Percentiles rank a stretch among this genome's conserved stretches.
These are phyloP conservation scores for Malus hybrid DNA, from an alignment of 331 rosid species.

Conservation along the genomic window DNA sequence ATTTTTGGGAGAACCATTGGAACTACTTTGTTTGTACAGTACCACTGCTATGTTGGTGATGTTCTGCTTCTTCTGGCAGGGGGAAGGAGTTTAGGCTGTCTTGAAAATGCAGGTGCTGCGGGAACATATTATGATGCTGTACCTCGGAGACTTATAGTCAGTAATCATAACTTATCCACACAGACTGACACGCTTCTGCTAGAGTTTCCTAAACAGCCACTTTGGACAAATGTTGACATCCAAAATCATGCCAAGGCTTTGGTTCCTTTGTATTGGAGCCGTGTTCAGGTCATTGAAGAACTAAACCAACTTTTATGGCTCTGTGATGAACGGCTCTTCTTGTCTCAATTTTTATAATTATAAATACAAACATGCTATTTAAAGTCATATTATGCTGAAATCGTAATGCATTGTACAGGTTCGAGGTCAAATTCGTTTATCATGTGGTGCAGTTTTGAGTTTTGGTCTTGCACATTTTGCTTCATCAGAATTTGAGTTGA, in stretches of 20 bases:
- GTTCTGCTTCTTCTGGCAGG: slow-evolving; percentile 39
- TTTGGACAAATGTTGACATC: slow-evolving; percentile 89
- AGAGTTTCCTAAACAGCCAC: slow-evolving; percentile 93
- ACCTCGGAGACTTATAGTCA: slow-evolving; percentile 82
- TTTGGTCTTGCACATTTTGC: slow-evolving; percentile 91
- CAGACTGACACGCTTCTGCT: slow-evolving; percentile 86
- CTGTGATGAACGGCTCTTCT: neutral
- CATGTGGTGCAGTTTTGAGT: slow-evolving; percentile 71
- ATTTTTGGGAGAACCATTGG: neutral
- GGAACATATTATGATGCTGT: slow-evolving; percentile 96
- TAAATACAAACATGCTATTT: neutral
- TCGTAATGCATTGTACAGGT: slow-evolving; percentile 44
- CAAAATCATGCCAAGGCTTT: slow-evolving; percentile 87
- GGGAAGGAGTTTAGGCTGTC: slow-evolving; percentile 82
- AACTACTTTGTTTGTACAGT: neutral
- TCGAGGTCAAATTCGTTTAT: slow-evolving; percentile 87
- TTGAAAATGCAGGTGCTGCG: slow-evolving; percentile 96
- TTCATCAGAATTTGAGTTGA: slow-evolving; percentile 85
- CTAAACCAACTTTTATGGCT: neutral
- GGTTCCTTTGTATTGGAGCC: slow-evolving; percentile 96
- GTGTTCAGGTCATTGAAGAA: slow-evolving; percentile 68
- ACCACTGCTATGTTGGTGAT: neutral
- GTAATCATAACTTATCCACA: slow-evolving; percentile 75
- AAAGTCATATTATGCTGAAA: neutral
- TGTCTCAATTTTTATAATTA: slow-evolving; percentile 10